Percentiles rank a stretch among this genome's conserved stretches.
phyloP scores from a whole-genome alignment of 805 yeast species.

The Lipomyces anomalus region DNA sequence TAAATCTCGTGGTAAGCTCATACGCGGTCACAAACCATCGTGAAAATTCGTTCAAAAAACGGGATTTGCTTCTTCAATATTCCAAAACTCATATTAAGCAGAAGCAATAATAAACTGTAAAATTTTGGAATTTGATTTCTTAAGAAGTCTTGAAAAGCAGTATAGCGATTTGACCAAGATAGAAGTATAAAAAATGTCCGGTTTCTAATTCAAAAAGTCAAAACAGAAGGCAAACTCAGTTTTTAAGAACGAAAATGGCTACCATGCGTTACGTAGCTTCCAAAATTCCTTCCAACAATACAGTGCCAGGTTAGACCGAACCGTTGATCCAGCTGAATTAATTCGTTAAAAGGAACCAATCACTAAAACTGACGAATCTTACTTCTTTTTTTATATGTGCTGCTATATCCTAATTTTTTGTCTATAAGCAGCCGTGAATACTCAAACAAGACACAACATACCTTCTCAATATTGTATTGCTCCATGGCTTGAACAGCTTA shows the following conservation, averaged over 20 bases:
- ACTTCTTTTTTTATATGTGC: slow-evolving; percentile 50
- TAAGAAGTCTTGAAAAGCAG: slow-evolving; percentile 42
- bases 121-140: not conserved
- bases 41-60: too few species aligned
- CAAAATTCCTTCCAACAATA: slow-evolving; percentile 55
- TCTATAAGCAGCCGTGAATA: not conserved
- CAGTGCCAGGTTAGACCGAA: slow-evolving; percentile 62
- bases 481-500: slow-evolving; percentile 41
- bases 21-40: too few species aligned
- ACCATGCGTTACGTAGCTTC: slow-evolving; percentile 57
- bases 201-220: too few species aligned
- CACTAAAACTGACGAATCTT: slow-evolving; percentile 3
- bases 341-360: not conserved
- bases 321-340: slow-evolving; percentile 40
- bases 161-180: slow-evolving; percentile 48
- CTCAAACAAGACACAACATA: not conserved
- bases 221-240: too few species aligned
- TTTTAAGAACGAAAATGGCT: slow-evolving; percentile 31
- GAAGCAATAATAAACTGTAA: too few species aligned
- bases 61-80: too few species aligned
- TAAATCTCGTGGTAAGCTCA: too few species aligned
- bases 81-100: too few species aligned
- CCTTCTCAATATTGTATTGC: slow-evolving; percentile 42
- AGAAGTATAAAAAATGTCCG: slow-evolving; percentile 52
- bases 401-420: slow-evolving; percentile 44